These are phyloP conservation scores for Podaxis sp. DNA, from an alignment of 768 basidiomycete species.

Conservation along the genomic window DNA sequence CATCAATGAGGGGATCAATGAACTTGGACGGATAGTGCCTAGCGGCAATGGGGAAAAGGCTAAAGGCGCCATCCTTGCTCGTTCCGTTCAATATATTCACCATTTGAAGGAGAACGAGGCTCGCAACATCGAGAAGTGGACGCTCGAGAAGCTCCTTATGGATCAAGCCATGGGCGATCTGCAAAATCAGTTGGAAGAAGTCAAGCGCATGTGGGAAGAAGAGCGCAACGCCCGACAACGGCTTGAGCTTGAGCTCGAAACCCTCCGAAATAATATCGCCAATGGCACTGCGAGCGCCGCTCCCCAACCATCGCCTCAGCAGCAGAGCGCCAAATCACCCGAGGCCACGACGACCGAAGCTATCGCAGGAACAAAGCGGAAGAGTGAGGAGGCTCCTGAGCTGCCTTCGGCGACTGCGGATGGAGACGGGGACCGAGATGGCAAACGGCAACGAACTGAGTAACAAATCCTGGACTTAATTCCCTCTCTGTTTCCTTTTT, in stretches of 20 bases:
- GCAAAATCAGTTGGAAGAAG: constrained; percentile 79
- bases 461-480: constrained; percentile 13
- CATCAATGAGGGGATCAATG: constrained; percentile 96
- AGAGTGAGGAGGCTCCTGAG: constrained; percentile 36
- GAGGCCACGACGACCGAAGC: constrained; percentile 8
- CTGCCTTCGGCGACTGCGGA: constrained; percentile 19
- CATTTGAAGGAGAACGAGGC: constrained; percentile 90
- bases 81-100: constrained; percentile 89
- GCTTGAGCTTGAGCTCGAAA: constrained; percentile 61
- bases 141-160: constrained; percentile 86
- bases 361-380: constrained; percentile 26
- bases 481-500: not conserved
- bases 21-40: constrained; percentile 84
- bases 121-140: constrained; percentile 91
- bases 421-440: constrained; percentile 27
- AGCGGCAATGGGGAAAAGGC: constrained; percentile 83
- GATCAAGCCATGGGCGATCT: constrained; percentile 89
- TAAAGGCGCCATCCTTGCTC: constrained; percentile 84
- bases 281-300: constrained; percentile 14
- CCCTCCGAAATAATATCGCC: constrained; percentile 35
- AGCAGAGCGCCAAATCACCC: not conserved
- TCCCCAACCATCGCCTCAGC: not conserved
- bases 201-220: constrained; percentile 78
- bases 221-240: constrained; percentile 59
- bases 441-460: constrained; percentile 39